A percentile compares a stretch with the other conserved stretches of the same genome.
These are phyloP conservation scores for Candida pseudocylindracea DNA, from an alignment of 1,139 yeast species.

Conservation along the genomic window DNA sequence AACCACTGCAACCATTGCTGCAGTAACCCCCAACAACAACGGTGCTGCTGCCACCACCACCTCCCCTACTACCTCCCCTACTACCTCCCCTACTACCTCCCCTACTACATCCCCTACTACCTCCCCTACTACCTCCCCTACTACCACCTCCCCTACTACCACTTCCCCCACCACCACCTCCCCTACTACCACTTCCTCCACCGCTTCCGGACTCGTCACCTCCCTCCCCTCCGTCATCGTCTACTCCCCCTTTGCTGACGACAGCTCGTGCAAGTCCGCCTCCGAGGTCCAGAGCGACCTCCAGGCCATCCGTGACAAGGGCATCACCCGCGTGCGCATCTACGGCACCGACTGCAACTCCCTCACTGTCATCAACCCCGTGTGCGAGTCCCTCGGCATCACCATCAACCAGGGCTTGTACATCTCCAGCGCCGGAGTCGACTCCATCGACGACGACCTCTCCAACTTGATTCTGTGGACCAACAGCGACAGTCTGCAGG, in stretches of 20 bases:
- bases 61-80: background rate
- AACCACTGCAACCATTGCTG: too few relatives aligned
- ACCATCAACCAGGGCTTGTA: slow-evolving; percentile 75
- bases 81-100: background rate
- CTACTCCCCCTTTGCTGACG: slow-evolving; percentile 62
- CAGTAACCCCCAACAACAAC: background rate
- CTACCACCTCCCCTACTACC: slow-evolving; percentile 1
- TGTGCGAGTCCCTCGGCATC: slow-evolving; percentile 35
- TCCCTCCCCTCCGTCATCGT: slow-evolving; percentile 6
- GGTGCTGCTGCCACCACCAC: background rate
- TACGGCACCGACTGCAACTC: slow-evolving; percentile 79
- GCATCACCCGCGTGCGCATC: slow-evolving; percentile 43
- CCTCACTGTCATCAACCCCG: slow-evolving; percentile 40
- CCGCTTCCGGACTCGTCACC: slow-evolving; percentile 1
- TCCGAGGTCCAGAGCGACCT: slow-evolving; percentile 37
- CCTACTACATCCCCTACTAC: background rate
- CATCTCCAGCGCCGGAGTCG: slow-evolving; percentile 40
- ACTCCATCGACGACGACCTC: slow-evolving; percentile 43
- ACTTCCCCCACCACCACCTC: slow-evolving; percentile 1
- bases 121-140: background rate
- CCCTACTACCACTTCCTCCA: background rate
- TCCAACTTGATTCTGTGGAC: slow-evolving; percentile 28
- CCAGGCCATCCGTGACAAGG: slow-evolving; percentile 28
- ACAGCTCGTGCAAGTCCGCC: slow-evolving; percentile 41
- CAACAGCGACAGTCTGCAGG: slow-evolving; percentile 11